Percentiles rank a stretch among this genome's conserved stretches.
These are phyloP conservation scores for Pelagophyceae sp. DNA, from an alignment of 352 stramenopile genomes.

Conservation along the genomic window DNA sequence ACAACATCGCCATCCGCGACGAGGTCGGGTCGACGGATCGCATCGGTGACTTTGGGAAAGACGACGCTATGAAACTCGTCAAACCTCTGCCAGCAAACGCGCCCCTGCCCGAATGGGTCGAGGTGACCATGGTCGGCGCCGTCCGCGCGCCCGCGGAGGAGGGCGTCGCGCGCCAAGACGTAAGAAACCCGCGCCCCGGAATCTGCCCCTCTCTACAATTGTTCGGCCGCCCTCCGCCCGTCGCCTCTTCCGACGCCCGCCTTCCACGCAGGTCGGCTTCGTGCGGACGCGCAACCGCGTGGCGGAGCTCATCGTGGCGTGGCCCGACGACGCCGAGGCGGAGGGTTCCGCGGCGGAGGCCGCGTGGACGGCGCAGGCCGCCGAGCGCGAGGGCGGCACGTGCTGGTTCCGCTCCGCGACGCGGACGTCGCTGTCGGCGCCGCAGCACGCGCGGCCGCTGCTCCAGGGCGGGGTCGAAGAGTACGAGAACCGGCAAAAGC, in stretches of 20 bases:
- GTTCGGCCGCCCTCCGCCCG: too few relatives aligned
- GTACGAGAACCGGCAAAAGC: conserved; percentile 10
- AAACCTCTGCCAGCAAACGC: not conserved
- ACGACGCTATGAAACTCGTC: not conserved
- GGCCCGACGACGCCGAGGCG: not conserved
- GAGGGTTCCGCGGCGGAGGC: not conserved
- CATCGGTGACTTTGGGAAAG: conserved; percentile 11
- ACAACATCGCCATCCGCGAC: conserved; percentile 9
- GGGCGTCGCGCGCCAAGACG: not conserved
- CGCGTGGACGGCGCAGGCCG: not conserved
- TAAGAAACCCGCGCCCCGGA: too few relatives aligned
- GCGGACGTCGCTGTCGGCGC: conserved; percentile 3
- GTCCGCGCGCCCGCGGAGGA: conserved; percentile 10
- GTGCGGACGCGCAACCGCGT: conserved; percentile 16
- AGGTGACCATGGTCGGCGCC: not conserved
- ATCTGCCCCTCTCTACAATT: too few relatives aligned
- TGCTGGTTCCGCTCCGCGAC: conserved; percentile 12
- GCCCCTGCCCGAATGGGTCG: not conserved
- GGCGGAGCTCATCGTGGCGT: not conserved
- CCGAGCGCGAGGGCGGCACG: conserved; percentile 1
- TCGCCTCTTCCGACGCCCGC: too few relatives aligned
- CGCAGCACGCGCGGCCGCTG: conserved; percentile 11
- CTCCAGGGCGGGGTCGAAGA: conserved; percentile 6
- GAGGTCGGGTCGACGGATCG: not conserved
- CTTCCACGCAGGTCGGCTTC: not conserved